Percentiles rank a stretch among this genome's conserved stretches.
These are phyloP conservation scores for Oryza coarctata DNA, from an alignment of 176 grass and related monocot species.

Conservation along the genomic window DNA sequence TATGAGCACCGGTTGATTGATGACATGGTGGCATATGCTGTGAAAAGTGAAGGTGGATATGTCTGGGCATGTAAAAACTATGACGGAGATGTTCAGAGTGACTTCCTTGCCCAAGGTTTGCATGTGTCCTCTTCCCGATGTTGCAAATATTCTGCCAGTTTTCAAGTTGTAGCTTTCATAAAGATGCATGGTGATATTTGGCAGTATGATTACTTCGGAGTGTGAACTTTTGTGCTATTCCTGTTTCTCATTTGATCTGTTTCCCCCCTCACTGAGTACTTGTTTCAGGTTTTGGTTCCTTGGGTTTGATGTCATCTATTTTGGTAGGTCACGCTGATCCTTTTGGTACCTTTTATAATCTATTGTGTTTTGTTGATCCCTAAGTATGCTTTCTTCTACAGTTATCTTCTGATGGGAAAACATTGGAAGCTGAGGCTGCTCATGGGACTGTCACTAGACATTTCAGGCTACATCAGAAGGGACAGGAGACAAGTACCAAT, in stretches of 20 bases:
- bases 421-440: slow-evolving; percentile 91
- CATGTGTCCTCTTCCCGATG: slow-evolving; percentile 12
- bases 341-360: slow-evolving; percentile 13
- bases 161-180: neutral
- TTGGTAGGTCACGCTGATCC: slow-evolving; percentile 50
- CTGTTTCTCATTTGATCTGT: slow-evolving; percentile 6
- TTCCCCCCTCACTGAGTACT: slow-evolving; percentile 11
- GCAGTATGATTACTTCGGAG: neutral
- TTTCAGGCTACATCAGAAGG: slow-evolving; percentile 87
- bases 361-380: slow-evolving; percentile 17
- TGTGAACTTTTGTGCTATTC: neutral
- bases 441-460: slow-evolving; percentile 97
- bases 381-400: slow-evolving; percentile 48
- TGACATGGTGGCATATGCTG: slow-evolving; percentile 98
- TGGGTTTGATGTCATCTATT: slow-evolving; percentile 91
- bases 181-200: slow-evolving; percentile 24
- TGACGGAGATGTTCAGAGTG: slow-evolving; percentile 97
- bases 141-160: neutral
- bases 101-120: slow-evolving; percentile 94
- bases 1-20: slow-evolving; percentile 98
- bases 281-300: slow-evolving; percentile 90
- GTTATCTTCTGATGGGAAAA: slow-evolving; percentile 95
- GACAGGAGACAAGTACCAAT: slow-evolving; percentile 96
- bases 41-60: slow-evolving; percentile 97
- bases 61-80: slow-evolving; percentile 99